These are phyloP conservation scores for Chenopodium formosanum DNA, from an alignment of 148 eudicot genomes.

Conservation along the genomic window DNA sequence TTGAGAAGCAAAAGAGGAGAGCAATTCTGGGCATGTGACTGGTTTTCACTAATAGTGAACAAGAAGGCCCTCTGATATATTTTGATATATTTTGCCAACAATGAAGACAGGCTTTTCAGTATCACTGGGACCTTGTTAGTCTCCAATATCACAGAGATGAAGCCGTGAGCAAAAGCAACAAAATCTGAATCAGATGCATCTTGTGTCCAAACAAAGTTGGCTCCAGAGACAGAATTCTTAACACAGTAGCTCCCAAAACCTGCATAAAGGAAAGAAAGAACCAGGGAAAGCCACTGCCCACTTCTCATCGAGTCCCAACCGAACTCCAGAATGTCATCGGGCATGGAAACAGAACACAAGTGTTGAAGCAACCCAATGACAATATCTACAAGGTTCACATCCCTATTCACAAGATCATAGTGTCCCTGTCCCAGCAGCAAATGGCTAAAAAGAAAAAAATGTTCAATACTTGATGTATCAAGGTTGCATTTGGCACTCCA, in stretches of 20 bases:
- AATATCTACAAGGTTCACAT: slow-evolving; percentile 38
- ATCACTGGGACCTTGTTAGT: slow-evolving; percentile 45
- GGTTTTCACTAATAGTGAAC: slow-evolving; percentile 37
- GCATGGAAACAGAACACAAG: slow-evolving; percentile 37
- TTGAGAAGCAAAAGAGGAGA: slow-evolving; percentile 65
- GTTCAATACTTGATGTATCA: slow-evolving; percentile 51
- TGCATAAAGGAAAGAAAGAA: slow-evolving; percentile 54
- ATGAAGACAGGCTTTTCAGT: slow-evolving; percentile 50
- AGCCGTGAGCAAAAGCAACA: slow-evolving; percentile 49
- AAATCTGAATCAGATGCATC: slow-evolving; percentile 51
- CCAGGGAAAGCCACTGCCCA: slow-evolving; percentile 78
- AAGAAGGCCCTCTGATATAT: slow-evolving; percentile 68
- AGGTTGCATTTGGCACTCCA: slow-evolving; percentile 33
- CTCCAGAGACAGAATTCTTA: slow-evolving; percentile 41
- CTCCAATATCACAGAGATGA: slow-evolving; percentile 42
- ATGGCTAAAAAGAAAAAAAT: slow-evolving; percentile 58
- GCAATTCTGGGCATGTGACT: slow-evolving; percentile 29
- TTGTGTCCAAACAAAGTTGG: slow-evolving; percentile 32
- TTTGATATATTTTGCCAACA: slow-evolving; percentile 50
- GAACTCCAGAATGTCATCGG: slow-evolving; percentile 46
- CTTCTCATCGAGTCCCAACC: slow-evolving; percentile 75
- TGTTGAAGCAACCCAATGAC: slow-evolving; percentile 51
- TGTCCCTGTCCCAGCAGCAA: slow-evolving; percentile 48
- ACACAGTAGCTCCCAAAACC: slow-evolving; percentile 46
- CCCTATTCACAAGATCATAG: slow-evolving; percentile 28